These are phyloP conservation scores for Vararia minispora DNA, from an alignment of 768 basidiomycete species.

Conservation along the genomic window DNA sequence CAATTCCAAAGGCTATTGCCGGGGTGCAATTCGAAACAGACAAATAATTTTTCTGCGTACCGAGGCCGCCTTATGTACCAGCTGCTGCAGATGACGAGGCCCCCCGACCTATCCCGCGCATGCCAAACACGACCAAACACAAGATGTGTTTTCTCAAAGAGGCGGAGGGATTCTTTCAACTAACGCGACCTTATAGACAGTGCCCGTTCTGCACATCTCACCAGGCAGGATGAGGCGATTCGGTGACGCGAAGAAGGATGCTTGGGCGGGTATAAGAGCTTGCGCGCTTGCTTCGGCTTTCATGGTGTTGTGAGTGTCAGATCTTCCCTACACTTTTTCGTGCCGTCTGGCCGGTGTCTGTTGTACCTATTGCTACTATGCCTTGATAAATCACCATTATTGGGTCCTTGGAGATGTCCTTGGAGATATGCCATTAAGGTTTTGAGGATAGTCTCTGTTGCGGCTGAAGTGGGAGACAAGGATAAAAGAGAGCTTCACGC, in stretches of 20 bases:
- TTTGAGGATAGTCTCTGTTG: no score
- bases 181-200: constrained; percentile 63
- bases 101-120: neutral
- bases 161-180: neutral
- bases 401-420: no score
- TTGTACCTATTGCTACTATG: constrained; percentile 2
- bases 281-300: constrained; percentile 26
- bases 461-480: no score
- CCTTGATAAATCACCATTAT: no score
- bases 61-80: no score
- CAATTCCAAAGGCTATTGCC: no score
- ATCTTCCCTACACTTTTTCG: constrained; percentile 46
- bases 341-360: neutral
- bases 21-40: no score
- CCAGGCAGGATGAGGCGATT: constrained; percentile 54
- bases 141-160: neutral
- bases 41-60: no score
- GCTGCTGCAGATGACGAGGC: no score
- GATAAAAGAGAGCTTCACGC: no score
- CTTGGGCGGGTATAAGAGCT: constrained; percentile 51
- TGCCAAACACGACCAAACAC: constrained; percentile 9
- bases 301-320: constrained; percentile 46
- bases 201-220: constrained; percentile 40
- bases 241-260: constrained; percentile 50
- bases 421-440: no score